Evolutionary conservation across 164 flowering plant genomes (phyloP), one percentile per base, ranked within the genome.

Genomic region (Magnolia kwangsiensis): DNA sequence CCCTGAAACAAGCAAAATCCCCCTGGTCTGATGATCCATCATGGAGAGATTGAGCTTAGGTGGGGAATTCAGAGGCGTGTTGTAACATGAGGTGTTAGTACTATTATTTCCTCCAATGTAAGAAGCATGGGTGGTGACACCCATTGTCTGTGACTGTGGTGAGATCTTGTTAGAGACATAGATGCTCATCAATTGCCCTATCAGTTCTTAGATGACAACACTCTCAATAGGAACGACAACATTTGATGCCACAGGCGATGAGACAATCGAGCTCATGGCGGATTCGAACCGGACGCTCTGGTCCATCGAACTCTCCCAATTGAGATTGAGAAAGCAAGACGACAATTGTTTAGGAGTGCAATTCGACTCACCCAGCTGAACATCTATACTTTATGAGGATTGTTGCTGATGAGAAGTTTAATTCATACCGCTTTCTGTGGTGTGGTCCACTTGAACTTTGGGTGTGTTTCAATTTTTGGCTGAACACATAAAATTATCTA

Each of bases 1-100:
- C 64, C 83, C 68, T n/a, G 74, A 51, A 75, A 59, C 51, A 82
- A 83, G 84, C 0, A 83, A 20, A 19, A 74, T 82, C 8, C 82
- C 87, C 9, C 80, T 76, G 24, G 72, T 71, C 50, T 81, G 81
- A 7, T 85, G 85, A 74, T 85, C 88, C 83, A 84, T 71, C 72
- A 78, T 79, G 4, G 89, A 82, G 63, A 83, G 77, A 55, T 83
- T 84, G 66, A 86, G 79, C 85, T 90, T 92, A 8, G 96, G 92
- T 19, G 97, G 92, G 2, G 97, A 92, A 74, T 79, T 89, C 84
- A 89, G 63, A 8, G 97, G 93, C 5, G 94, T 89, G 27, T 80
- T 83, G 29, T 89, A 87, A 72, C 88, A 84, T 2, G 89, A 85
- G 76, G 82, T 83, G 75, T 83, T 84, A n/a, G 83, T 72, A 77